Base-by-base conservation (phyloP, 257 asterid species). In the Scutellaria barbata region DNA sequence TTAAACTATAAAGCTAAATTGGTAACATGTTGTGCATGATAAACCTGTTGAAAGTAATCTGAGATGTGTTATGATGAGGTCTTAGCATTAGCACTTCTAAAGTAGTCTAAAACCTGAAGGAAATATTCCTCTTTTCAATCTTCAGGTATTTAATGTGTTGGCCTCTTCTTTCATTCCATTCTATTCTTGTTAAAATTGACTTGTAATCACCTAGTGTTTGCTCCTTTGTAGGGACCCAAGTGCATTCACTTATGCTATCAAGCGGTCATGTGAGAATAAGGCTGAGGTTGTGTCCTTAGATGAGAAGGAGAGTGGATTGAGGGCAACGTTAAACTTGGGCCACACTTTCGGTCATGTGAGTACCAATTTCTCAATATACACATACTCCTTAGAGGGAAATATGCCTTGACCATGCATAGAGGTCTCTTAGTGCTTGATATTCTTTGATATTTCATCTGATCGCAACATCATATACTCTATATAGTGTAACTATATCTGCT, bases 261-360 rank as follows among this genome's bases (percentile, higher is more conserved):
- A 92, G 87, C 95, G 98, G 18, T 95, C 99, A 5, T 95, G 99
- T 73, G 97, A 95, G 81, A 95, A 95, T 78, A 95, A 95, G 81
- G 99, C 99, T 6, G 95, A 92, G 78, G 98, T 95, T 60, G 99
- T 95, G 66, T 87, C 99, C 62, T 80, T 88, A 54, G 99, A 95
- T 75, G 99, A 95, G 89, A 92, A 87, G 85, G 99, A 95, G 83
- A 79, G 96, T 71, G 98, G 98, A 54, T 9, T 95, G 83, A 87
- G 99, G 82, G 98, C 98, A 58, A 92, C 99, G 37, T 74, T 95
- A 81, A 92, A 95, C 88, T 80, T 95, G 92, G 99, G 99, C 69
- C 99, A 95, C 86, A 95, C 98, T 47, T 95, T 95, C 71, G 99
- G 97, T 68, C 99, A 95, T 74, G 99, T 91, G 82, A 85, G 96